Percentiles rank a stretch among this genome's conserved stretches.
Evolutionary conservation across 352 stramenopile genomes (phyloP).

Genomic region (Blastocystis sp.): DNA sequence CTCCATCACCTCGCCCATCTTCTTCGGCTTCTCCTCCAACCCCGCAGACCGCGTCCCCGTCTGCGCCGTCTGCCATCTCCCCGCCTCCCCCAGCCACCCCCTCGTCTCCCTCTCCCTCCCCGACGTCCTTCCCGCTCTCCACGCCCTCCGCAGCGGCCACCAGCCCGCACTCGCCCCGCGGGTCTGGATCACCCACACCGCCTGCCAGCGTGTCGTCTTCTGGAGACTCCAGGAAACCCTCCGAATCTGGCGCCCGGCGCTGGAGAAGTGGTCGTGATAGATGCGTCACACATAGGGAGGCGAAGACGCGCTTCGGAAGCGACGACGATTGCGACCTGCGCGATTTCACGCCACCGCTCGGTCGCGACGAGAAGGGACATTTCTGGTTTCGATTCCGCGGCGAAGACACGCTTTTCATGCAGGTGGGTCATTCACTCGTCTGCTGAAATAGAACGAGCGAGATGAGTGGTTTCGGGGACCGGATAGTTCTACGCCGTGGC

Average conservation of each 20-base stretch:
- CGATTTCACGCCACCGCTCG: background rate
- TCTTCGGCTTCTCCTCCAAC: background rate
- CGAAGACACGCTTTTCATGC: background rate
- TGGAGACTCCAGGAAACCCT: background rate
- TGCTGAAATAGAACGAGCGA: no score
- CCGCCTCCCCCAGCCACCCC: background rate
- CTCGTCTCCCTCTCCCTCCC: background rate
- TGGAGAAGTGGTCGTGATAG: background rate
- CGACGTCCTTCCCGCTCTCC: background rate
- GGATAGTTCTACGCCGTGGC: no score
- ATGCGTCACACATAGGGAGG: background rate
- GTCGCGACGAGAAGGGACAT: background rate
- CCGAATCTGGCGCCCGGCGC: background rate
- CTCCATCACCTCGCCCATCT: background rate
- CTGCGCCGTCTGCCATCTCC: background rate
- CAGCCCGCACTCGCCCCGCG: background rate
- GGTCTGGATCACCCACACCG: background rate
- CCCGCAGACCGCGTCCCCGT: background rate
- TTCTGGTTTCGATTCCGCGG: background rate
- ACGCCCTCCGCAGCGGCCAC: background rate
- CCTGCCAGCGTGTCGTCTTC: background rate
- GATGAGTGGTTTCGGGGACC: background rate
- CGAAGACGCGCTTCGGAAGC: background rate
- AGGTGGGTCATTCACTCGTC: background rate
- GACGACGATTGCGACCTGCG: background rate